Evolutionary conservation across 768 basidiomycete genomes (phyloP), one percentile per base, ranked within the genome.

Genomic region (Lentinula aciculospora): DNA sequence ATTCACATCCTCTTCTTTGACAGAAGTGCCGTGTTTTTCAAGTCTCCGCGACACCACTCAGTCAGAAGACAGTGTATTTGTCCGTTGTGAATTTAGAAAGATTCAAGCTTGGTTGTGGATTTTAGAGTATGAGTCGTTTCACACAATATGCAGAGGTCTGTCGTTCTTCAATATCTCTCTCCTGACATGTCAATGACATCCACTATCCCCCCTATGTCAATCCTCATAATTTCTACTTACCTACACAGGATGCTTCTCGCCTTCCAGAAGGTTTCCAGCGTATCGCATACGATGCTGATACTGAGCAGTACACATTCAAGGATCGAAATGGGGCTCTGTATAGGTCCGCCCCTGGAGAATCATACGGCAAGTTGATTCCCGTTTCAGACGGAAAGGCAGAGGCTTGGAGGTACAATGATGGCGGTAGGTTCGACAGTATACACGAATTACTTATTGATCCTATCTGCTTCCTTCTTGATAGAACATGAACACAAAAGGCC

Each of bases 251-350:
- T 58, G 34, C 68, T 4, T 56, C 59, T 36, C 74, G 74, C 40
- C 69, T 80, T 6, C 76, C 78, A 6, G 71, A 73, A 57, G 82
- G 81, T 28, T 70, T 83, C 64, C 73, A 70, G 51, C 73, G 83
- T 5, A 70, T 81, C 10, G 78, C 68, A 2, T 84, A 84, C 56
- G 83, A 85, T 60, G 73, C 80, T 0, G 83, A 84, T 55, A 74
- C 77, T 0, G 65, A 71, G n/a, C 67, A 71, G 13, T 84, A 83
- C 58, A 78, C 74, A 3, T 84, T 83, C 50, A 64, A 70, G 31
- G 82, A 84, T 56, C 60, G 61, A 2, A 64, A 73, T 3, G 82
- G 81, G 0, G 68, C 67, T 13, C 62, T 76, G 3, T 84, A 81
- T 65, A 64, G 72, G 47, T 74, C 77, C 28, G 71, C 71, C 27